phyloP scores from a whole-genome alignment of 2,329 filamentous ascomycete genomes.

The Phoma herbarum region DNA sequence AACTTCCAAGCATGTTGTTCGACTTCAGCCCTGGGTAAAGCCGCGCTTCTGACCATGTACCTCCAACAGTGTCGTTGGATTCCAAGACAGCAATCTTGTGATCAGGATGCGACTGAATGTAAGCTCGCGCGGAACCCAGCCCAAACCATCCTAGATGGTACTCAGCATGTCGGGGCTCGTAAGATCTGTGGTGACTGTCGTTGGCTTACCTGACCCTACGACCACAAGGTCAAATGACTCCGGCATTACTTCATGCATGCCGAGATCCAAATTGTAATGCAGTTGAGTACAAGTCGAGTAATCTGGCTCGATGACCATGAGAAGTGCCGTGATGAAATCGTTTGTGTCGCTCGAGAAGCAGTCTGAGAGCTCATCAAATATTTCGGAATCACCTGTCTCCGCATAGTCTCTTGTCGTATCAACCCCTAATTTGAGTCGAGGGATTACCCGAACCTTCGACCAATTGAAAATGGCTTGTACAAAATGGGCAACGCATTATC shows the following conservation, averaged over 20 bases:
- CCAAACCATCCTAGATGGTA: neutral
- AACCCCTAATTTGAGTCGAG: neutral
- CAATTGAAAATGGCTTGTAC: neutral
- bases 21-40: constrained; percentile 7
- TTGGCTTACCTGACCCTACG: neutral
- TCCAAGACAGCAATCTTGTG: neutral
- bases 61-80: neutral
- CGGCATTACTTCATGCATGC: neutral
- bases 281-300: neutral
- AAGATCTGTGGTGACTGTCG: neutral
- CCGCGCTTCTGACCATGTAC: neutral
- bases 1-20: constrained; percentile 16
- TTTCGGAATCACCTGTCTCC: neutral
- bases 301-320: neutral
- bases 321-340: neutral
- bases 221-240: neutral
- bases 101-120: neutral
- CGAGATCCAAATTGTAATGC: neutral
- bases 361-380: neutral
- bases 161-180: neutral
- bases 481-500: neutral
- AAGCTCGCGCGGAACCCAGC: neutral
- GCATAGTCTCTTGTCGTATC: neutral
- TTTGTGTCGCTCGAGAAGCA: neutral
- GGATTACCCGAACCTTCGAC: neutral